Conservation (phyloP, 352 stramenopile genomes). For the Pythium coloratum region DNA sequence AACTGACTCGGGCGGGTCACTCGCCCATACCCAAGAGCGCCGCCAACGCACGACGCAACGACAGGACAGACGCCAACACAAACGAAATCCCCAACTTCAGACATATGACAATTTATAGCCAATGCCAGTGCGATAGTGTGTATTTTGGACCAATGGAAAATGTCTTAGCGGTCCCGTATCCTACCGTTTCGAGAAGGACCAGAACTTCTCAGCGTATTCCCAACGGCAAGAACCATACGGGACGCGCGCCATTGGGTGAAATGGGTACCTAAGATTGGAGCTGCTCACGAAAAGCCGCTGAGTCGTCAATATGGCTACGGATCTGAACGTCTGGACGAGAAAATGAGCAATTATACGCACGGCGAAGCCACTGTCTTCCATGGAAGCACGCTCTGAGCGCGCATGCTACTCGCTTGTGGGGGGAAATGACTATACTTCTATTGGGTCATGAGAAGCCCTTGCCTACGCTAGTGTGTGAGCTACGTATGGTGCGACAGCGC, state of each 20-base stretch:
- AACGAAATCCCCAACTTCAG: conserved; percentile 21
- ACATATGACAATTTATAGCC: conserved; percentile 8
- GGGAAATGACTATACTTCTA: neutral
- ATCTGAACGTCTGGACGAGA: conserved; percentile 2
- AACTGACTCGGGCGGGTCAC: neutral
- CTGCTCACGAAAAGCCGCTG: conserved; percentile 12
- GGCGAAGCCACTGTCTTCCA: neutral
- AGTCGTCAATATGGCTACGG: neutral
- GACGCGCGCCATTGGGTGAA: conserved; percentile 24
- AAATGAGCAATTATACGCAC: neutral
- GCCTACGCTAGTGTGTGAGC: too few species aligned
- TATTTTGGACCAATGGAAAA: conserved; percentile 18
- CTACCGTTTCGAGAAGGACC: conserved; percentile 10
- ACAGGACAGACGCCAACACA: conserved; percentile 8
- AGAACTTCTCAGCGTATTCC: conserved; percentile 22
- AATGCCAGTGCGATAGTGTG: neutral
- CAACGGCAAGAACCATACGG: conserved; percentile 22
- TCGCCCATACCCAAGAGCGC: neutral
- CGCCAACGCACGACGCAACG: conserved; percentile 7
- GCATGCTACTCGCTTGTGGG: neutral
- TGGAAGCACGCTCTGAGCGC: neutral
- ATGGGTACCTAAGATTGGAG: conserved; percentile 17
- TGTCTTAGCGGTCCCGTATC: conserved; percentile 16
- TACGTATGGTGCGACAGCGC: neutral
- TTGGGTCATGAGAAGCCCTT: too few species aligned